Percentiles rank a stretch among this genome's conserved stretches.
Conservation (phyloP, 1,139 yeast species). For the Saccharomycopsis crataegensis region DNA sequence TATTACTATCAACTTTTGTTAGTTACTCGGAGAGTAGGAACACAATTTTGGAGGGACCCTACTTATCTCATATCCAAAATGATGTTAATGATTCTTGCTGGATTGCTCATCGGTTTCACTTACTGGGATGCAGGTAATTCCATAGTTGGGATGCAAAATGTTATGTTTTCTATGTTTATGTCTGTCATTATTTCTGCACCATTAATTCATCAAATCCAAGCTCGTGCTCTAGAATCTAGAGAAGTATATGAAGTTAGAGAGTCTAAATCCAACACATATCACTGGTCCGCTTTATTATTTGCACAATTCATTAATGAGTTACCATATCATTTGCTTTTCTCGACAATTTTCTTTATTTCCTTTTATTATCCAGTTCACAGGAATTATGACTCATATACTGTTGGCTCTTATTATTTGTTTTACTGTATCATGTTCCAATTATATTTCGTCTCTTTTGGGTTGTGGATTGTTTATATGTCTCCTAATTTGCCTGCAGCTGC, state of each 20-base stretch:
- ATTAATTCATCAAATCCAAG: conserved; percentile 48
- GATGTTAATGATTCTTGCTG: conserved; percentile 32
- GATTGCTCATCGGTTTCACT: conserved; percentile 48
- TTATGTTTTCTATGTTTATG: conserved; percentile 43
- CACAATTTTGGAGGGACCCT: conserved; percentile 37
- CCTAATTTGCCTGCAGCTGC: conserved; percentile 61
- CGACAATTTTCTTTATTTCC: conserved; percentile 45
- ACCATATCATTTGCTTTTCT: conserved; percentile 47
- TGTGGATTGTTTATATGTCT: conserved; percentile 46
- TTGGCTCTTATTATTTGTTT: conserved; percentile 51
- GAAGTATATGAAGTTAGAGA: conserved; percentile 58
- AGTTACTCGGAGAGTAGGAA: conserved; percentile 28
- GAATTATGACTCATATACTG: conserved; percentile 37
- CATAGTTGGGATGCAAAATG: conserved; percentile 43
- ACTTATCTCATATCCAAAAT: conserved; percentile 33
- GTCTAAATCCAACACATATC: conserved; percentile 56
- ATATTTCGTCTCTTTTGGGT: conserved; percentile 48
- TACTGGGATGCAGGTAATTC: conserved; percentile 45
- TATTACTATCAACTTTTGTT: conserved; percentile 27
- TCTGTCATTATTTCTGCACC: conserved; percentile 43
- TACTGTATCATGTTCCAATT: conserved; percentile 49
- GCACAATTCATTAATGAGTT: conserved; percentile 47
- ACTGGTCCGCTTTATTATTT: conserved; percentile 50
- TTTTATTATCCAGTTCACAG: conserved; percentile 55
- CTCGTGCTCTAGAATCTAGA: conserved; percentile 45